Evolutionary conservation across 352 stramenopile species (phyloP).

Genomic region (Phytophthora tentaculata): DNA sequence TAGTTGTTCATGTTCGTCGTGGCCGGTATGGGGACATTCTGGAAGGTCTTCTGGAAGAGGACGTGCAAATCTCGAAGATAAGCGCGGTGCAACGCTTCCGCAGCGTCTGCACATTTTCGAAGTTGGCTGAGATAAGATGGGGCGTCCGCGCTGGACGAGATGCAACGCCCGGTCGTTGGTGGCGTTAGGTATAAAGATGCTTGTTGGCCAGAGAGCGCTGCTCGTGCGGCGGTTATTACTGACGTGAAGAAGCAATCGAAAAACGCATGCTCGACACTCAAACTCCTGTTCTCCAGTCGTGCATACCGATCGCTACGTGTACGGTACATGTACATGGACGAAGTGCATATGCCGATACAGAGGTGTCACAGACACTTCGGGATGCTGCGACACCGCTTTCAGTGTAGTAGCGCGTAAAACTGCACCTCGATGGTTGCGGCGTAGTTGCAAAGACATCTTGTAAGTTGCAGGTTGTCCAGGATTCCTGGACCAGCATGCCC

Average conservation of each 20-base stretch:
- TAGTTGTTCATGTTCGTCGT: background rate
- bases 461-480: background rate
- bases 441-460: background rate
- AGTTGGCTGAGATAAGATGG: conserved; percentile 12
- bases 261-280: background rate
- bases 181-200: conserved; percentile 1
- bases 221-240: background rate
- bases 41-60: conserved; percentile 14
- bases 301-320: no score
- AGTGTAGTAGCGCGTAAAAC: background rate
- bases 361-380: conserved; percentile 23
- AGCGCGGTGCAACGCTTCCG: conserved; percentile 20
- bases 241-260: background rate
- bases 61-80: conserved; percentile 34
- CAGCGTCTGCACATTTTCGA: conserved; percentile 23
- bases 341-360: conserved; percentile 12
- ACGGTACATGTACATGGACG: background rate
- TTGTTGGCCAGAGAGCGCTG: background rate
- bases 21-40: background rate
- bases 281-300: conserved; percentile 21
- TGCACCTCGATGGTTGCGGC: background rate
- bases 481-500: background rate
- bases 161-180: background rate
- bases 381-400: conserved; percentile 14
- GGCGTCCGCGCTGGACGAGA: background rate